Base-by-base conservation (phyloP, 768 basidiomycete genomes). In the Tricholoma flavovirens region DNA sequence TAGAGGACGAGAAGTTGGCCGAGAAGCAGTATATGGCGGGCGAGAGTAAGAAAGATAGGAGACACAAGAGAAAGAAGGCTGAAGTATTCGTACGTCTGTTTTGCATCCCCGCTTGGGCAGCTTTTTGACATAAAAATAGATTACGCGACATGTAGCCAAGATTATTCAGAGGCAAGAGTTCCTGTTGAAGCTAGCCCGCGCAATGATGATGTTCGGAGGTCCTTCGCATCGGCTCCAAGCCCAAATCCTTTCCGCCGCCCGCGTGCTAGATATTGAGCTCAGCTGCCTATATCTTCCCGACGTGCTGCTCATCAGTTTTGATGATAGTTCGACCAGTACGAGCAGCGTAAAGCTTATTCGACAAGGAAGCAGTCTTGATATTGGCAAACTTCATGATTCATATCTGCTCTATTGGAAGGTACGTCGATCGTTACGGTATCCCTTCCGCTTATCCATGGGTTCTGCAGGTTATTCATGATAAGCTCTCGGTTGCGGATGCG, bases 121-220 rank as follows among this genome's bases (percentile, higher is more conserved):
- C 10, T 50, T 30, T 12, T 40, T 35, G 7, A 22, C n/a, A 54
- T 45, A 54, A 33, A 32, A 10, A 43, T 43, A 90, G 88, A 90
- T 90, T 58, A 90, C 88, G 19, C 85, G 84, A 53, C 90, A 93
- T 61, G 86, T 93, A 21, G 90, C 90, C 1, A 84, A 87, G 56
- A 86, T 93, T 56, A 78, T 91, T 26, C 82, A 83, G 61, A 78
- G 92, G 32, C 90, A 95, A 66, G 87, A 87, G 56, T 94, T 94
- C 71, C 78, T 94, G 49, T 73, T 92, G 69, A 93, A 92, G 74
- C 81, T 93, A 21, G 82, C 87, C 6, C 81, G 89, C 50, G 84
- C 89, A 10, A 84, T 94, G 78, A 94, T 93, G 89, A 90, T 88
- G 82, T 92, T 90, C 61, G 91, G 90, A 10, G 86, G 85, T 4